These are phyloP conservation scores for Dacryopinax spathularia DNA, from an alignment of 768 basidiomycete genomes.

Conservation along the genomic window DNA sequence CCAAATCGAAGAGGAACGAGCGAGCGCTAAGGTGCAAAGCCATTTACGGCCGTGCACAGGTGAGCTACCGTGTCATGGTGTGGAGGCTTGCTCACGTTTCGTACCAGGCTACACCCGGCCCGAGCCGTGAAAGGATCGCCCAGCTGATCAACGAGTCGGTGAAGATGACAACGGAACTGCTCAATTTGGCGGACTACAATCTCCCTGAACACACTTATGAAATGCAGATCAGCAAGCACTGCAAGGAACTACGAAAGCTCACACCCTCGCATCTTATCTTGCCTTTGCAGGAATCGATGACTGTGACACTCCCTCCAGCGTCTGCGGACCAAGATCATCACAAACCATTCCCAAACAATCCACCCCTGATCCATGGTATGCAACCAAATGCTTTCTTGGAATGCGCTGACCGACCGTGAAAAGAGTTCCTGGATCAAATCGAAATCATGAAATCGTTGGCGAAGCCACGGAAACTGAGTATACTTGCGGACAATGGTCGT, in stretches of 20 bases:
- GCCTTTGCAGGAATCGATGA: slow-evolving; percentile 85
- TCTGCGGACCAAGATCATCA: slow-evolving; percentile 45
- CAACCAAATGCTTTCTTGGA: slow-evolving; percentile 16
- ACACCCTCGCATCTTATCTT: slow-evolving; percentile 63
- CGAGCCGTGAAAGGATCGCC: slow-evolving; percentile 24
- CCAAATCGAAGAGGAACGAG: slow-evolving; percentile 60
- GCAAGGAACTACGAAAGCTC: slow-evolving; percentile 38
- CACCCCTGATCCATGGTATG: slow-evolving; percentile 68
- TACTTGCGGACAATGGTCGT: slow-evolving; percentile 68
- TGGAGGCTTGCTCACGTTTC: not conserved
- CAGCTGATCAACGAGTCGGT: slow-evolving; percentile 40
- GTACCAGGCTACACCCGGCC: not conserved
- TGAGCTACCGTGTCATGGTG: slow-evolving; percentile 7
- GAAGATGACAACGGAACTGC: slow-evolving; percentile 53
- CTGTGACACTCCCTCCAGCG: slow-evolving; percentile 69
- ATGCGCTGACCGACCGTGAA: no score
- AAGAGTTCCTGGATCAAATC: slow-evolving; percentile 70
- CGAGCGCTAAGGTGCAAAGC: slow-evolving; percentile 45
- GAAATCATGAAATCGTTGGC: slow-evolving; percentile 85
- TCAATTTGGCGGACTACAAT: slow-evolving; percentile 44
- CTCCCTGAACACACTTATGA: slow-evolving; percentile 31
- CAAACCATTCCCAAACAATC: slow-evolving; percentile 63
- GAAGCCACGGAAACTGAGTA: slow-evolving; percentile 78
- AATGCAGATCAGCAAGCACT: slow-evolving; percentile 35
- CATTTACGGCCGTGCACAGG: slow-evolving; percentile 13